Percentiles rank a stretch among this genome's conserved stretches.
These are phyloP conservation scores for Kwoniella botswanensis DNA, from an alignment of 768 basidiomycete species.

Conservation along the genomic window DNA sequence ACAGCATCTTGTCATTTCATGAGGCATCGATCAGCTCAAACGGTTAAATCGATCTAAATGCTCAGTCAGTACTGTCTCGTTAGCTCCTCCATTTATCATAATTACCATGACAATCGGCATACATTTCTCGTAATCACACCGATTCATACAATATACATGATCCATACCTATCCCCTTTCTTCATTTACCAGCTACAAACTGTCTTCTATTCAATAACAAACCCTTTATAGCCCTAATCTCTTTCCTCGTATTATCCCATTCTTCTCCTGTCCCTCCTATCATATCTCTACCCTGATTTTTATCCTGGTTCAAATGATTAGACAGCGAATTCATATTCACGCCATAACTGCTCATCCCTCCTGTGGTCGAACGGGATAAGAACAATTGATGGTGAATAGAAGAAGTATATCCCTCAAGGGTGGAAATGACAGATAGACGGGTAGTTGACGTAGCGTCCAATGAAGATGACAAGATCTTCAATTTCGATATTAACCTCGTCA, in stretches of 20 bases:
- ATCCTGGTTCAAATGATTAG: neutral
- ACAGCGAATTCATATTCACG: conserved; percentile 21
- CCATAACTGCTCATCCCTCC: conserved; percentile 16
- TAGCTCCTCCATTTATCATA: too few species aligned
- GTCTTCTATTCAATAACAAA: conserved; percentile 50
- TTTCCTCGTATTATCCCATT: conserved; percentile 51
- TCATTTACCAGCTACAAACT: conserved; percentile 17
- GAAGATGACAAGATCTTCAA: conserved; percentile 34
- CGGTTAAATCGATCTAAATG: too few species aligned
- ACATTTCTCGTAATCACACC: neutral
- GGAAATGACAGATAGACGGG: conserved; percentile 53
- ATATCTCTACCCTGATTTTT: neutral
- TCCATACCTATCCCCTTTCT: neutral
- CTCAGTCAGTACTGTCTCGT: too few species aligned
- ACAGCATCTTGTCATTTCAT: too few species aligned
- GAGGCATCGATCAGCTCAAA: too few species aligned
- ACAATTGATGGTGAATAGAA: conserved; percentile 42
- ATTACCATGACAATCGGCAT: too few species aligned
- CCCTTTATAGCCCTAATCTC: conserved; percentile 57
- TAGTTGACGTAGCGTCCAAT: conserved; percentile 49
- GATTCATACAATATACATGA: neutral
- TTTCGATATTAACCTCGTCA: neutral
- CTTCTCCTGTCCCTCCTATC: conserved; percentile 8
- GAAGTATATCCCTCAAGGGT: conserved; percentile 51
- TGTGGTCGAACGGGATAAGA: conserved; percentile 13